Evolutionary conservation across 2,329 filamentous ascomycete species (phyloP), one percentile per base, ranked within the genome.

Genomic region (Hypoxylon sp.): DNA sequence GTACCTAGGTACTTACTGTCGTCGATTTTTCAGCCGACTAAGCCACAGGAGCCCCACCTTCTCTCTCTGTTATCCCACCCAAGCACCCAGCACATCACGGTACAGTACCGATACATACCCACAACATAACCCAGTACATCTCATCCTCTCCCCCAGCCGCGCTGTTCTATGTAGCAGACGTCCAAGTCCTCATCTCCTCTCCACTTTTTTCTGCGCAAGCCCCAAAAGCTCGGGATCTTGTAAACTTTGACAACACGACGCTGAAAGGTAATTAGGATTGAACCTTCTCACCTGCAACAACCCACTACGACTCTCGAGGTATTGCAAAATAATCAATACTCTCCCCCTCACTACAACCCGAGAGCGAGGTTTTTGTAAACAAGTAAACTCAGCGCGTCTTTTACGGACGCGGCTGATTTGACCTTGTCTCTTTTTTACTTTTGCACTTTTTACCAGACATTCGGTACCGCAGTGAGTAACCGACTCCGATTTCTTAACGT

Each of bases 181-280:
- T 59, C 56, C 59, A 66, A 51, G 57, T 61, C 60, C 34, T 67
- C 48, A 36, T 49, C 19, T 17, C 10, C 48, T 70, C 69, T 45
- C 72, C 72, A 71, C 71, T 71, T 65, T 72, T 74, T 56, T 49
- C 59, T 63, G 69, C 66, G 64, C 68, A 70, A 69, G 64, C 67
- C 67, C 74, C 72, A 72, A 71, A 70, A 73, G 67, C 70, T 72
- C 52, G 70, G 71, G 68, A 71, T 58, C 68, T 65, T 67, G 68
- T 73, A 72, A 72, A 71, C 73, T 73, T 75, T 75, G 68, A 72
- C 74, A 73, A 71, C 72, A 74, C 70, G 60, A 67, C 68, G 64
- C 68, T 68, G 70, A 69, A 62, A 60, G 52, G 41, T 34, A 50
- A 23, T 52, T 62, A 63, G 46, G 25, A 65, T 38, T 57, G 28